Percentiles rank a stretch among this genome's conserved stretches.
Conservation (phyloP, 1,284 basidiomycete genomes). For the Ustilago xerochloae region DNA sequence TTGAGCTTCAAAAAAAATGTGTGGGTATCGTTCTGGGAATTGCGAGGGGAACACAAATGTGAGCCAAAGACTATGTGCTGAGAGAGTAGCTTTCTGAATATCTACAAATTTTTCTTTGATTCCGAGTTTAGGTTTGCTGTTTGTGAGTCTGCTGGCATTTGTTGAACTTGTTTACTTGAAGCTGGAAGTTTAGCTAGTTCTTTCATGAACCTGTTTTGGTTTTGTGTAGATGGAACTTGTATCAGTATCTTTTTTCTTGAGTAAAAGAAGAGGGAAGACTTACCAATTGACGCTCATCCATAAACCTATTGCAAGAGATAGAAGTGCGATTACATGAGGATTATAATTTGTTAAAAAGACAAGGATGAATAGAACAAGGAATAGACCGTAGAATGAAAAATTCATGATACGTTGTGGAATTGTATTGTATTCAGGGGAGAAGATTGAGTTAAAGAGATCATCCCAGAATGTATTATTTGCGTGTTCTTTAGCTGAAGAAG, state of each 20-base stretch:
- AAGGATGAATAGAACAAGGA: conserved; percentile 63
- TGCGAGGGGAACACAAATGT: too few species aligned
- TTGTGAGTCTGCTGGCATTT: conserved; percentile 42
- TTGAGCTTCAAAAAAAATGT: too few species aligned
- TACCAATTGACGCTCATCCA: conserved; percentile 69
- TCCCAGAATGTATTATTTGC: too few species aligned
- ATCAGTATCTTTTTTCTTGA: too few species aligned
- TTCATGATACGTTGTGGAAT: conserved; percentile 65
- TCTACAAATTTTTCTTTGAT: conserved; percentile 35
- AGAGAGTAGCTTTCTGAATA: too few species aligned
- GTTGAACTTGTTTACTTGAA: conserved; percentile 42
- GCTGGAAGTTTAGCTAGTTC: conserved; percentile 54
- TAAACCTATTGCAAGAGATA: conserved; percentile 64
- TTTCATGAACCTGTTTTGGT: conserved; percentile 43
- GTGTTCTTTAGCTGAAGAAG: too few species aligned
- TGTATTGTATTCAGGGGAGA: conserved; percentile 62
- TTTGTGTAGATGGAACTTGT: not conserved
- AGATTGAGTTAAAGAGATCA: conserved; percentile 55
- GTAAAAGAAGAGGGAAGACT: conserved; percentile 12
- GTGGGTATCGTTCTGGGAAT: too few species aligned
- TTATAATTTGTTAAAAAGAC: conserved; percentile 65
- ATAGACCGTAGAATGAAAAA: conserved; percentile 68
- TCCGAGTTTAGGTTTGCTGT: too few species aligned
- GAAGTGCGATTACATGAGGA: conserved; percentile 66
- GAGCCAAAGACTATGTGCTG: too few species aligned